Percentiles rank a stretch among this genome's conserved stretches.
Evolutionary conservation across 2,329 filamentous ascomycete genomes (phyloP).

Genomic region (Elsinoe necatrix): DNA sequence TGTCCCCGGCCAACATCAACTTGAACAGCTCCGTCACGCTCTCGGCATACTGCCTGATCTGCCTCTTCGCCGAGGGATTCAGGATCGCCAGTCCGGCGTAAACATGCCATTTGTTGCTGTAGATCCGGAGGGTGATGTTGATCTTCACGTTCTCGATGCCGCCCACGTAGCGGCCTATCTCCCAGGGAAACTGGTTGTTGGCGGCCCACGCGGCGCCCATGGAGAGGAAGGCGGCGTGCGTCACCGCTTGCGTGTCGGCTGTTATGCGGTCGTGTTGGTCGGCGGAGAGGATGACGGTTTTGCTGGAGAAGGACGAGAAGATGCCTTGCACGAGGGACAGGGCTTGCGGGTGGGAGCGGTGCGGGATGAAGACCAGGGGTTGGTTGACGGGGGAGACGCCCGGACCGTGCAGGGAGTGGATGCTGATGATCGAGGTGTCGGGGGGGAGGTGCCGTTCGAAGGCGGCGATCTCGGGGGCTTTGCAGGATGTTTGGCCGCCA

Average conservation of each 20-base stretch:
- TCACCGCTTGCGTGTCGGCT: constrained; percentile 95
- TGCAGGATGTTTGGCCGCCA: constrained; percentile 95
- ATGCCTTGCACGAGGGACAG: constrained; percentile 72
- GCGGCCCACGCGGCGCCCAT: constrained; percentile 99
- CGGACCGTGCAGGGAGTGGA: constrained; percentile 92
- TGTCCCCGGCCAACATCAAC: constrained; percentile 83
- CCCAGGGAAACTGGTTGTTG: constrained; percentile 94
- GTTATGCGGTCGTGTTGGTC: constrained; percentile 92
- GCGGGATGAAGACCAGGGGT: constrained; percentile 87
- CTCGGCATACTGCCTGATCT: constrained; percentile 89
- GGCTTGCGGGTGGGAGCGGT: constrained; percentile 70
- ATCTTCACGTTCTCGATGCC: constrained; percentile 99
- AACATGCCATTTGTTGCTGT: constrained; percentile 98
- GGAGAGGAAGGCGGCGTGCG: constrained; percentile 86
- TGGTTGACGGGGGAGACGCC: constrained; percentile 81
- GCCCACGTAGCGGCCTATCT: constrained; percentile 86
- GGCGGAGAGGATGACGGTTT: constrained; percentile 79
- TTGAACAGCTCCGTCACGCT: constrained; percentile 93
- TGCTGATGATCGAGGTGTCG: constrained; percentile 90
- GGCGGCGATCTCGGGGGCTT: constrained; percentile 87
- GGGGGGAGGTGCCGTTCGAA: constrained; percentile 80
- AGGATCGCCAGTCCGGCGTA: constrained; percentile 95
- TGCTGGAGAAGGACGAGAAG: constrained; percentile 74
- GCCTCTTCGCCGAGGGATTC: constrained; percentile 82
- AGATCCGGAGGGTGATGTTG: constrained; percentile 94